A percentile compares a stretch with the other conserved stretches of the same genome.
Evolutionary conservation across 2,329 filamentous ascomycete genomes (phyloP).

Genomic region (Cryphonectria radicalis): DNA sequence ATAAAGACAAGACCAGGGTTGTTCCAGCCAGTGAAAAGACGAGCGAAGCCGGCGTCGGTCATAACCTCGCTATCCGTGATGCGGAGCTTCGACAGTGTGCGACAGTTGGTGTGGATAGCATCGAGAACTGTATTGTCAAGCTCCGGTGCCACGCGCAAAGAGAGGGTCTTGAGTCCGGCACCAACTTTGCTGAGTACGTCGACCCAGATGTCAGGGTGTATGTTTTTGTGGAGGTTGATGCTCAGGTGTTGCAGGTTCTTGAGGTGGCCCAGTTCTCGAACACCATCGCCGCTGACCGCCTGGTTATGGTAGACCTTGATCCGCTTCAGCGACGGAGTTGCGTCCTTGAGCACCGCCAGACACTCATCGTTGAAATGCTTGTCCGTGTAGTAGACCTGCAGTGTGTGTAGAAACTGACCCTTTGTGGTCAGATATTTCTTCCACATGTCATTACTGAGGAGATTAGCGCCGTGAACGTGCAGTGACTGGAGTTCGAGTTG

Average conservation of each 20-base stretch:
- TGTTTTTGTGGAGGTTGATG: slow-evolving; percentile 65
- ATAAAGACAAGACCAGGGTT: slow-evolving; percentile 73
- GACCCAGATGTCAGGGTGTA: slow-evolving; percentile 61
- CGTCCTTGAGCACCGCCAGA: slow-evolving; percentile 61
- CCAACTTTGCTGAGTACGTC: slow-evolving; percentile 67
- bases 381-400: slow-evolving; percentile 86
- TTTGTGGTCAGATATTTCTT: slow-evolving; percentile 67
- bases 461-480: slow-evolving; percentile 82
- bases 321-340: slow-evolving; percentile 71
- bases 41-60: slow-evolving; percentile 74
- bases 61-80: slow-evolving; percentile 77
- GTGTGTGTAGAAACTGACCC: slow-evolving; percentile 65
- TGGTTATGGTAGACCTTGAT: slow-evolving; percentile 85
- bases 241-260: slow-evolving; percentile 73
- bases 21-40: slow-evolving; percentile 75
- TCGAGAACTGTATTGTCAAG: slow-evolving; percentile 72
- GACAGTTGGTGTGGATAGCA: slow-evolving; percentile 72
- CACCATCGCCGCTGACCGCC: slow-evolving; percentile 66
- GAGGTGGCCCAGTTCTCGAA: slow-evolving; percentile 67
- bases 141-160: slow-evolving; percentile 69
- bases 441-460: slow-evolving; percentile 80
- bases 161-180: slow-evolving; percentile 72
- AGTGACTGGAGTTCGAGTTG: slow-evolving; percentile 71
- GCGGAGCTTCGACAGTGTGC: slow-evolving; percentile 73
- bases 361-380: slow-evolving; percentile 77